Evolutionary conservation across 2,329 filamentous ascomycete genomes (phyloP).

Genomic region (Colletotrichum somersetense): DNA sequence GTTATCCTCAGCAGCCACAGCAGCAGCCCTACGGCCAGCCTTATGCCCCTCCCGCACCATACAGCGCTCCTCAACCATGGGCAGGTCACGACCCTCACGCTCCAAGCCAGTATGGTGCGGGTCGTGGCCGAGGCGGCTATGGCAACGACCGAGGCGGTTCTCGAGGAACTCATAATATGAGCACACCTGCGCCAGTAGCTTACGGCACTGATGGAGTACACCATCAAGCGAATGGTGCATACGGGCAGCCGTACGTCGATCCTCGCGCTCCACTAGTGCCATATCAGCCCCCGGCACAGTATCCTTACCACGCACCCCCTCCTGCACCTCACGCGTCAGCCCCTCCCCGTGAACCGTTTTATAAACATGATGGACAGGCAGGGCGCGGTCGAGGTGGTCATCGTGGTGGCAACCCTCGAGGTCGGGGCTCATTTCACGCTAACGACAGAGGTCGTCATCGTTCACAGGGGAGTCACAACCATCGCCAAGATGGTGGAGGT

Average conservation of each 20-base stretch:
- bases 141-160: conserved; percentile 58
- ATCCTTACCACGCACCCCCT: conserved; percentile 54
- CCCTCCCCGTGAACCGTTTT: conserved; percentile 51
- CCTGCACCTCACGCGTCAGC: conserved; percentile 53
- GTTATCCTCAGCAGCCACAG: conserved; percentile 58
- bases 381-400: conserved; percentile 50
- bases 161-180: conserved; percentile 50
- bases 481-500: conserved; percentile 44
- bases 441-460: conserved; percentile 50
- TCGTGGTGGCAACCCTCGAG: conserved; percentile 49
- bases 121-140: conserved; percentile 59
- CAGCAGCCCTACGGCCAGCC: conserved; percentile 51
- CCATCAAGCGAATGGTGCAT: conserved; percentile 52
- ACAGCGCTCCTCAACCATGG: conserved; percentile 51
- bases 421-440: conserved; percentile 49
- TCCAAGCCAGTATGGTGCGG: conserved; percentile 53
- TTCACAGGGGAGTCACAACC: conserved; percentile 47
- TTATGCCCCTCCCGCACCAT: conserved; percentile 53
- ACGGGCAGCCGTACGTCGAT: conserved; percentile 57
- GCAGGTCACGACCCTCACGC: conserved; percentile 51
- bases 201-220: conserved; percentile 47
- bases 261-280: conserved; percentile 52
- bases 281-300: conserved; percentile 48
- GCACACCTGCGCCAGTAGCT: conserved; percentile 51
- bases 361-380: conserved; percentile 49